phyloP scores from a whole-genome alignment of 805 yeast genomes.

The Metschnikowia anglica region DNA sequence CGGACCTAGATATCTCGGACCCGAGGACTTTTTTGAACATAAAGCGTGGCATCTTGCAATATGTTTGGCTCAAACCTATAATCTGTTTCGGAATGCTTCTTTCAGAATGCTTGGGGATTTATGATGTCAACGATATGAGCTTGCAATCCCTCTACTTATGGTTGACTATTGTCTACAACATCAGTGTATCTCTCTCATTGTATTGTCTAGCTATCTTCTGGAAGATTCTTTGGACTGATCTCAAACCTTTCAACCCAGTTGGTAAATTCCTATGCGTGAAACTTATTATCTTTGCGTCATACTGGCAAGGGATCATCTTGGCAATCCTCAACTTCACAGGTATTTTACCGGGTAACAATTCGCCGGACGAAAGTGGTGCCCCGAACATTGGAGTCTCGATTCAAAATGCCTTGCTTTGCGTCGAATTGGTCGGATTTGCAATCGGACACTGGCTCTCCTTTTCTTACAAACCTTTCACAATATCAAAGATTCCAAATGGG shows the following conservation, averaged over 20 bases:
- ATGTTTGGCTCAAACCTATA: conserved; percentile 91
- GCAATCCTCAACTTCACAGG: conserved; percentile 53
- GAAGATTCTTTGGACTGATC: conserved; percentile 80
- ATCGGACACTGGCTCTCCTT: conserved; percentile 87
- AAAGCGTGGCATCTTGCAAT: conserved; percentile 86
- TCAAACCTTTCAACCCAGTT: conserved; percentile 80
- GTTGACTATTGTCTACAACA: conserved; percentile 69
- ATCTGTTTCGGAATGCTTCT: conserved; percentile 57
- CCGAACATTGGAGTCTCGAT: conserved; percentile 54
- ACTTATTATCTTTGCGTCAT: conserved; percentile 92
- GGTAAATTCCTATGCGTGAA: conserved; percentile 93
- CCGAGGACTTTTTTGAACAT: conserved; percentile 74
- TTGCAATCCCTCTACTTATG: conserved; percentile 55
- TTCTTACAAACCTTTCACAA: conserved; percentile 69
- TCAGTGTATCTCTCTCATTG: conserved; percentile 76
- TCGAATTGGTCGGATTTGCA: conserved; percentile 84
- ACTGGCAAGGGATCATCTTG: conserved; percentile 85
- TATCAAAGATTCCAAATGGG: conserved; percentile 61
- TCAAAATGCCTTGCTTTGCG: conserved; percentile 76
- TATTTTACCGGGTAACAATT: conserved; percentile 34
- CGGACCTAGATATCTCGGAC: conserved; percentile 77
- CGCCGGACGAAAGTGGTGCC: conserved; percentile 26
- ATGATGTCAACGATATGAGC: conserved; percentile 52
- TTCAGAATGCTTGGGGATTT: conserved; percentile 47
- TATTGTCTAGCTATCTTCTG: conserved; percentile 88